A percentile compares a stretch with the other conserved stretches of the same genome.
Evolutionary conservation across 139 green algal species (phyloP).

Genomic region (Chlorella vulgaris): DNA sequence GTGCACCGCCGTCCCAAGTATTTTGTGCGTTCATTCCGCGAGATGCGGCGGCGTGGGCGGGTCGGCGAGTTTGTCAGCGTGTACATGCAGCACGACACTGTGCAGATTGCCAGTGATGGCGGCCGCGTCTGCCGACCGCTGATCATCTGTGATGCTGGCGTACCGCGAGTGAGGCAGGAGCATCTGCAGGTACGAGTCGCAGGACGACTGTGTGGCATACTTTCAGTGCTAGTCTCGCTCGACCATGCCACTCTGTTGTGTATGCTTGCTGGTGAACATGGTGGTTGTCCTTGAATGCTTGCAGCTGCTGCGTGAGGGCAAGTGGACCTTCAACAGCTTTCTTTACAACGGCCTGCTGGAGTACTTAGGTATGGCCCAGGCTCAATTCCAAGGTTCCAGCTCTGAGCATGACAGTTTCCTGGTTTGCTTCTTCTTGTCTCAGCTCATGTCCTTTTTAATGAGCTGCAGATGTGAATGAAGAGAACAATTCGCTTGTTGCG

Average conservation of each 20-base stretch:
- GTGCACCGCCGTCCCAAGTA: slow-evolving; percentile 62
- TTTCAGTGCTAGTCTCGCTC: no score
- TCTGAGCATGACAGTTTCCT: no score
- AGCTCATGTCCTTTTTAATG: neutral
- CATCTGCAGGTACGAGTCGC: slow-evolving; percentile 72
- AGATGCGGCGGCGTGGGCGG: slow-evolving; percentile 68
- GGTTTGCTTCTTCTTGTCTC: neutral
- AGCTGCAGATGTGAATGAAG: slow-evolving; percentile 92
- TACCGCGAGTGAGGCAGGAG: slow-evolving; percentile 80
- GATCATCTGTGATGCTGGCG: slow-evolving; percentile 94
- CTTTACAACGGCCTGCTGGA: slow-evolving; percentile 89
- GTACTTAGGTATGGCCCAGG: slow-evolving; percentile 85
- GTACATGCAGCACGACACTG: slow-evolving; percentile 62
- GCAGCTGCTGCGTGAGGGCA: slow-evolving; percentile 47
- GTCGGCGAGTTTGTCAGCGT: slow-evolving; percentile 88
- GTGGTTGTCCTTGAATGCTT: no score
- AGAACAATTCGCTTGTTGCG: slow-evolving; percentile 94
- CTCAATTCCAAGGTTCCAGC: neutral
- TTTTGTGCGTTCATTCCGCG: slow-evolving; percentile 66
- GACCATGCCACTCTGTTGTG: no score
- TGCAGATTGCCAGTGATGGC: slow-evolving; percentile 86
- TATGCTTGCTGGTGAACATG: no score
- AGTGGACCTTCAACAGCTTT: slow-evolving; percentile 85
- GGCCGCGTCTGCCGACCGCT: slow-evolving; percentile 96
- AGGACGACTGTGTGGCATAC: no score